These are phyloP conservation scores for Rossbeevera mucosa DNA, from an alignment of 768 basidiomycete genomes.

Conservation along the genomic window DNA sequence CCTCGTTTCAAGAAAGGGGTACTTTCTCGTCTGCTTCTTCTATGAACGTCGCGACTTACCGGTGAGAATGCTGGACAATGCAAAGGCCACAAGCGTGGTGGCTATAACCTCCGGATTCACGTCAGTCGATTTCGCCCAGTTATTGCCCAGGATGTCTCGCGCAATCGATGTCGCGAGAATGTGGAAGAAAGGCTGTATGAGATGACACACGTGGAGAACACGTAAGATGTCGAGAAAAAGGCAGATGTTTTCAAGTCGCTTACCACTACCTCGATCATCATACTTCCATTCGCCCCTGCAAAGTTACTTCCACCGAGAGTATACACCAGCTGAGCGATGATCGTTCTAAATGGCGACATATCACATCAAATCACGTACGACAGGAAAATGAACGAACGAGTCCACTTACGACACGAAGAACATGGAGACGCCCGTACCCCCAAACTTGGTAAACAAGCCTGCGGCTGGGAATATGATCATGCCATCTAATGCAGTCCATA, in stretches of 20 bases:
- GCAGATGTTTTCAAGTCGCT: slow-evolving; percentile 25
- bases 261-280: slow-evolving; percentile 99
- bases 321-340: slow-evolving; percentile 81
- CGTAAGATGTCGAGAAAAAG: background rate
- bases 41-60: slow-evolving; percentile 40
- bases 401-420: slow-evolving; percentile 75
- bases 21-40: background rate
- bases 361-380: background rate
- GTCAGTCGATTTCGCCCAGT: slow-evolving; percentile 42
- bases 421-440: slow-evolving; percentile 90
- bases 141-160: slow-evolving; percentile 41
- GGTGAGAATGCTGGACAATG: slow-evolving; percentile 82
- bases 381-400: background rate
- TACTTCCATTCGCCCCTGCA: slow-evolving; percentile 84
- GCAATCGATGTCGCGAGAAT: slow-evolving; percentile 80
- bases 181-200: slow-evolving; percentile 84
- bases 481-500: slow-evolving; percentile 52
- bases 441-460: slow-evolving; percentile 74
- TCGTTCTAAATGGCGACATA: slow-evolving; percentile 40
- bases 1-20: background rate
- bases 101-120: slow-evolving; percentile 73
- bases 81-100: slow-evolving; percentile 86
- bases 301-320: slow-evolving; percentile 86
- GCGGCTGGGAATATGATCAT: slow-evolving; percentile 94
- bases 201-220: background rate